Evolutionary conservation across 192 early-diverging fungal species (phyloP).

Genomic region (Coemansia sp.): DNA sequence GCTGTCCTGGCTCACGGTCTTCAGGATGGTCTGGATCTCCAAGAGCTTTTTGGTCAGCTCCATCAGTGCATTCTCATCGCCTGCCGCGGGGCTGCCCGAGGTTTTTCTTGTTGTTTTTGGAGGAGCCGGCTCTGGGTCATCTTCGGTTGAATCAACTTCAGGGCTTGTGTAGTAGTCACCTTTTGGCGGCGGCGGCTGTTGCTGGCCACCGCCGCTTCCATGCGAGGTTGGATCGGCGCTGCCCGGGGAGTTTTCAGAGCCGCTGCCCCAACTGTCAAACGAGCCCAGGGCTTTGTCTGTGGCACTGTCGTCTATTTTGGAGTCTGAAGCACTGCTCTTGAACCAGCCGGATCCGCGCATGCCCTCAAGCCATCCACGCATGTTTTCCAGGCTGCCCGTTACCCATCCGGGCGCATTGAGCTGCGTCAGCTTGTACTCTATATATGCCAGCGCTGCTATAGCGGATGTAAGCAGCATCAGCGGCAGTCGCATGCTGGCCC

Average conservation of each 20-base stretch:
- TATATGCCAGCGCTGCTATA: constrained; percentile 48
- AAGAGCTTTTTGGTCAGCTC: constrained; percentile 90
- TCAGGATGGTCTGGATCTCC: constrained; percentile 91
- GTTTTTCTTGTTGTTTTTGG: not conserved
- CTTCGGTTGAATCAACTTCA: constrained; percentile 17
- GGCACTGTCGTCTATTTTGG: not conserved
- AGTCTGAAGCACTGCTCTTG: constrained; percentile 14
- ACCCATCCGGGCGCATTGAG: constrained; percentile 50
- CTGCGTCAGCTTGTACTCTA: constrained; percentile 55
- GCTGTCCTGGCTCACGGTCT: constrained; percentile 66
- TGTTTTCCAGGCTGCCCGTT: constrained; percentile 32
- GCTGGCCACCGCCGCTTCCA: not conserved
- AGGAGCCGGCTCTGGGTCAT: constrained; percentile 2
- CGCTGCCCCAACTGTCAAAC: constrained; percentile 21
- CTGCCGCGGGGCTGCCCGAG: not conserved
- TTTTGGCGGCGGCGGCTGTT: constrained; percentile 33
- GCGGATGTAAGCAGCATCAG: constrained; percentile 47
- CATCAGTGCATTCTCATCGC: constrained; percentile 52
- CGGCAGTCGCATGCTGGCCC: constrained; percentile 34
- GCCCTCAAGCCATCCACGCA: constrained; percentile 51
- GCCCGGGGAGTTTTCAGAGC: not conserved
- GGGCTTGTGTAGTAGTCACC: constrained; percentile 53
- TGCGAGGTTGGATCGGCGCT: constrained; percentile 8
- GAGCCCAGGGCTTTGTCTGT: constrained; percentile 35
- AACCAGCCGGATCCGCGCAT: constrained; percentile 40